These are phyloP conservation scores for Mucor plumbeus DNA, from an alignment of 371 early-diverging fungal genomes.

Conservation along the genomic window DNA sequence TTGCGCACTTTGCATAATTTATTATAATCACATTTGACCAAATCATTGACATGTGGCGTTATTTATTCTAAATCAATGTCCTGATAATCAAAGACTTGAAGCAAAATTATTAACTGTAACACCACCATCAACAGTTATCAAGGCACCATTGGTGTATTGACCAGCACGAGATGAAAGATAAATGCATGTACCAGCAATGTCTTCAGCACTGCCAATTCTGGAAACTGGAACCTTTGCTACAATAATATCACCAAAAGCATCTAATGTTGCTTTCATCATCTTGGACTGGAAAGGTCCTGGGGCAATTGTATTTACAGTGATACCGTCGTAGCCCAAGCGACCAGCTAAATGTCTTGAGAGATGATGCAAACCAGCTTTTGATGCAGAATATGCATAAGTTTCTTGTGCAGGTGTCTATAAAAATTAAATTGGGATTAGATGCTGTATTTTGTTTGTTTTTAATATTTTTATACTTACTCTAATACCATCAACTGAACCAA, in stretches of 20 bases:
- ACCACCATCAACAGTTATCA: conserved; percentile 88
- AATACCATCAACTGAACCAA: conserved; percentile 75
- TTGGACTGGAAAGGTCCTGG: conserved; percentile 88
- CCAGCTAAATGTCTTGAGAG: conserved; percentile 69
- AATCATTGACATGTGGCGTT: too few relatives aligned
- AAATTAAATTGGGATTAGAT: not conserved
- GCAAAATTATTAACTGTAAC: conserved; percentile 18
- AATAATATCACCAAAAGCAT: conserved; percentile 61
- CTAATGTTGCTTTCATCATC: conserved; percentile 84
- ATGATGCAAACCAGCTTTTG: conserved; percentile 82
- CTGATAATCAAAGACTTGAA: not conserved
- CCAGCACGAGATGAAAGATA: conserved; percentile 82
- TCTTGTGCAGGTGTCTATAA: conserved; percentile 49
- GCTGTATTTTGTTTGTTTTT: too few relatives aligned
- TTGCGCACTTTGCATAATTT: too few relatives aligned
- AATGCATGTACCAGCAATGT: conserved; percentile 85
- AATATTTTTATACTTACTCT: conserved; percentile 35
- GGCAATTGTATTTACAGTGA: conserved; percentile 87
- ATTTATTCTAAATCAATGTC: not conserved
- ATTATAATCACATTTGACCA: too few relatives aligned
- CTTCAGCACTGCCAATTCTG: conserved; percentile 80
- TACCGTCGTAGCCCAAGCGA: conserved; percentile 60
- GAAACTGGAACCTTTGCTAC: conserved; percentile 66
- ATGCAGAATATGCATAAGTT: conserved; percentile 77
- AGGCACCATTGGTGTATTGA: conserved; percentile 82